phyloP scores from a whole-genome alignment of 2,329 filamentous ascomycete species.

The Microascus cirrosus region DNA sequence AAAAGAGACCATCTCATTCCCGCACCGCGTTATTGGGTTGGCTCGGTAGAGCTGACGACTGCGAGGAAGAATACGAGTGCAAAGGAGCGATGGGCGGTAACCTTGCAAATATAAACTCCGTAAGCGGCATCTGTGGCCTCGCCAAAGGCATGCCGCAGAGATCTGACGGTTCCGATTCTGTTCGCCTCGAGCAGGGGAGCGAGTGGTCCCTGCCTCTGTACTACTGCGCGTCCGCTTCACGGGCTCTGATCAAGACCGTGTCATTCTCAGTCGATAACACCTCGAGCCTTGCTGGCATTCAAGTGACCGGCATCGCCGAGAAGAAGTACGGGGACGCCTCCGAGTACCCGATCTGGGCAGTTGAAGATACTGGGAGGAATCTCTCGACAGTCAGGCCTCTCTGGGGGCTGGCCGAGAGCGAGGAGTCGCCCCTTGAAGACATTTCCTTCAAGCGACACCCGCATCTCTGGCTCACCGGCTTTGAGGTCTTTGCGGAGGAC shows the following conservation, averaged over 20 bases:
- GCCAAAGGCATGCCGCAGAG: conserved; percentile 25
- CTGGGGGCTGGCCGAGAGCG: conserved; percentile 26
- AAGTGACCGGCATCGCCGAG: conserved; percentile 18
- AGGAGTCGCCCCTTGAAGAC: conserved; percentile 14
- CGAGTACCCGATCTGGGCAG: conserved; percentile 19
- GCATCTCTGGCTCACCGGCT: conserved; percentile 9
- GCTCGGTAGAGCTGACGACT: not conserved
- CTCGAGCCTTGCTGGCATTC: conserved; percentile 20
- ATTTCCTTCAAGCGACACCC: conserved; percentile 17
- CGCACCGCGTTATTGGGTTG: not conserved
- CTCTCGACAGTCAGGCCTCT: conserved; percentile 15
- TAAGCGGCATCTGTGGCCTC: conserved; percentile 24
- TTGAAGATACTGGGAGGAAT: conserved; percentile 15
- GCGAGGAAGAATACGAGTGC: conserved; percentile 1
- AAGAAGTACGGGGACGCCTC: conserved; percentile 21
- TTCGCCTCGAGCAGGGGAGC: conserved; percentile 25
- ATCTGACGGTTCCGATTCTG: conserved; percentile 17
- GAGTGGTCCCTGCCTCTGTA: conserved; percentile 30
- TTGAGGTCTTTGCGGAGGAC: not conserved
- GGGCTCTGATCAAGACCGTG: conserved; percentile 32
- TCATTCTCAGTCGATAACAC: conserved; percentile 26
- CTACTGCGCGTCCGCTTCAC: conserved; percentile 26
- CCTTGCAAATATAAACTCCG: conserved; percentile 27
- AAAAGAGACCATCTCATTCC: not conserved
- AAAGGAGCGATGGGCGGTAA: conserved; percentile 16